A percentile compares a stretch with the other conserved stretches of the same genome.
Evolutionary conservation across 768 basidiomycete species (phyloP).

Genomic region (Amanita thiersii): DNA sequence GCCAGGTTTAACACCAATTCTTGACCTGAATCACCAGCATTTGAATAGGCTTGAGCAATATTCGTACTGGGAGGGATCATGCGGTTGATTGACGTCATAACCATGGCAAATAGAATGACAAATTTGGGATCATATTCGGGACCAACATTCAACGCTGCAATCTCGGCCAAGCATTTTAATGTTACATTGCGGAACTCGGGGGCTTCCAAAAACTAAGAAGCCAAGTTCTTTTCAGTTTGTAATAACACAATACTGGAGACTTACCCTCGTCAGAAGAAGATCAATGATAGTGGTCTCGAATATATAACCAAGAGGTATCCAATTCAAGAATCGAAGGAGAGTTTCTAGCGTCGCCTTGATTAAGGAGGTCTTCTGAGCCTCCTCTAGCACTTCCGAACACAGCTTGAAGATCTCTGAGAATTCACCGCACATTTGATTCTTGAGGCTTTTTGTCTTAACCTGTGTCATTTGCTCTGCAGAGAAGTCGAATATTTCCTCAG

Average conservation of each 20-base stretch:
- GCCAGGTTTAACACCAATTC: constrained; percentile 96
- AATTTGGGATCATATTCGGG: constrained; percentile 98
- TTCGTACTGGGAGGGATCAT: constrained; percentile 97
- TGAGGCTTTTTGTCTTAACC: constrained; percentile 93
- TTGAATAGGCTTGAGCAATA: constrained; percentile 85
- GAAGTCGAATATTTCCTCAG: constrained; percentile 98
- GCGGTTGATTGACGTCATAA: constrained; percentile 94
- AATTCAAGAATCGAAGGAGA: constrained; percentile 90
- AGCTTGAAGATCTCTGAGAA: constrained; percentile 98
- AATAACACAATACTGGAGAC: constrained; percentile 20
- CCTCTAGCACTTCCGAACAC: constrained; percentile 93
- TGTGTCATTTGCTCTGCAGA: constrained; percentile 99
- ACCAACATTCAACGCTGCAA: constrained; percentile 89
- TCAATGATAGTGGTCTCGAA: constrained; percentile 98
- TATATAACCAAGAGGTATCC: constrained; percentile 98
- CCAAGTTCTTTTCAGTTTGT: constrained; percentile 11
- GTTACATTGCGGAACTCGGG: constrained; percentile 97
- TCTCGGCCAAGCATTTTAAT: constrained; percentile 93
- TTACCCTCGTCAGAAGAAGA: constrained; percentile 80
- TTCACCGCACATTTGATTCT: constrained; percentile 97
- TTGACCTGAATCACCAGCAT: constrained; percentile 87
- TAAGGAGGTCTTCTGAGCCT: constrained; percentile 91
- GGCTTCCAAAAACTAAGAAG: constrained; percentile 82
- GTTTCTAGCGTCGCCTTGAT: constrained; percentile 96
- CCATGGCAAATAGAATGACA: constrained; percentile 94